Conservation (phyloP, 2,329 filamentous ascomycete species). For the Colletotrichum eleusines region DNA sequence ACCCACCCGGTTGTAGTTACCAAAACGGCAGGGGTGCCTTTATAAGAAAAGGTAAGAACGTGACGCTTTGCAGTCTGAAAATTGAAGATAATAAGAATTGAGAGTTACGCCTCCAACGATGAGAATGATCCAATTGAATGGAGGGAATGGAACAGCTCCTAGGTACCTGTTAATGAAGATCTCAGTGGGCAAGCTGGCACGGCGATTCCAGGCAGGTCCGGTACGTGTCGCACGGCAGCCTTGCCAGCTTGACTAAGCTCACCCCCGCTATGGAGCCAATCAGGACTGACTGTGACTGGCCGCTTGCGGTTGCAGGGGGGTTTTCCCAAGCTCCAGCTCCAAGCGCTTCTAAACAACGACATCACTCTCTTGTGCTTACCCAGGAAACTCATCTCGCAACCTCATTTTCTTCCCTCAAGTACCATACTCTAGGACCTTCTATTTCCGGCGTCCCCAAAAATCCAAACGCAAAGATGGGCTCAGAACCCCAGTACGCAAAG, state of each 20-base stretch:
- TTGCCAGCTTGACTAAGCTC: constrained; percentile 38
- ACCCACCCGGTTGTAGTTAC: constrained; percentile 4
- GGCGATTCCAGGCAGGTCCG: constrained; percentile 25
- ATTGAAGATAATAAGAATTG: neutral
- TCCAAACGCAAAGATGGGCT: constrained; percentile 65
- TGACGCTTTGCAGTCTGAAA: neutral
- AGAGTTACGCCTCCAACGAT: neutral
- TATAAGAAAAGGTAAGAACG: neutral
- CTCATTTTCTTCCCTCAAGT: constrained; percentile 21
- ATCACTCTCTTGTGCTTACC: constrained; percentile 36
- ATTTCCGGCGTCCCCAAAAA: constrained; percentile 1
- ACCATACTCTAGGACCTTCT: neutral
- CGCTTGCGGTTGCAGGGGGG: constrained; percentile 40
- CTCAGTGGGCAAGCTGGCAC: neutral
- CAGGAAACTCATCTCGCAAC: constrained; percentile 21
- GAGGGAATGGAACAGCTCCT: neutral
- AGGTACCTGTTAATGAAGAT: neutral
- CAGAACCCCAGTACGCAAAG: constrained; percentile 88
- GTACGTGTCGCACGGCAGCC: constrained; percentile 43
- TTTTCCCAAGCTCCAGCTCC: constrained; percentile 37
- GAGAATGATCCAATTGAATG: neutral
- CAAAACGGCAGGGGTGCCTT: constrained; percentile 1
- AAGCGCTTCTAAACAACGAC: constrained; percentile 39
- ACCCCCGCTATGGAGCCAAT: constrained; percentile 31
- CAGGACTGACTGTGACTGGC: constrained; percentile 25